Evolutionary conservation across 73 alveolate genomes (phyloP), one percentile per base, ranked within the genome.

Genomic region (Paramecium biaurelia): DNA sequence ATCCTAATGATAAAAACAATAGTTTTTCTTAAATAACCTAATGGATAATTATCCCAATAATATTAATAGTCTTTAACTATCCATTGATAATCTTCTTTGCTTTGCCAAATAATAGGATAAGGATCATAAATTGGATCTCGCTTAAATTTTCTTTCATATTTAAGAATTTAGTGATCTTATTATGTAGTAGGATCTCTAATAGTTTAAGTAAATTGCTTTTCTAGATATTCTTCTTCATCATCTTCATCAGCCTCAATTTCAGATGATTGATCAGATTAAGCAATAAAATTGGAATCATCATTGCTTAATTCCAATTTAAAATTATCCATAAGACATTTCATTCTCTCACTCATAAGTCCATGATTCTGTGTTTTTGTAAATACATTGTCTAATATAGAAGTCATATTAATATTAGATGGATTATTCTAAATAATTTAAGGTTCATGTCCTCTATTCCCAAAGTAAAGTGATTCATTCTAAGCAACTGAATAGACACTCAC

Each of bases 81-180:
- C 90, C 90, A 79, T 15, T 42, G 0, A 5, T 24, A 20, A 24
- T 79, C 74, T 45, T 79, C 32, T 5, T 30, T 21, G 10, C 76
- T 47, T 45, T 37, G 7, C 90, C 90, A 79, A 23, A 30, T 41
- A 15, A 79, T 34, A 43, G 76, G 70, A 23, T 79, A 79, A 1
- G 70, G 42, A 79, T 79, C 90, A 45, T 37, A 43, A 0, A 30
- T 41, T 24, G 90, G 90, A 42, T 79, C 90, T 43, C 90, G 9
- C 18, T 26, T 41, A n/a, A 2, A 42, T 79, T 79, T 79, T 41
- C 74, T 79, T 34, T 41, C 26, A 18, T 45, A 79, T 53, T 53
- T 53, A 0, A n/a, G 15, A 1, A 53, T 53, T 53, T 53, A 53
- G 18, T 53, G 68, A 18, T 53, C 68, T 21, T 53, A 53, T 53